A percentile compares a stretch with the other conserved stretches of the same genome.
phyloP scores from a whole-genome alignment of 2,329 filamentous ascomycete genomes.

The Hortaea sp. region DNA sequence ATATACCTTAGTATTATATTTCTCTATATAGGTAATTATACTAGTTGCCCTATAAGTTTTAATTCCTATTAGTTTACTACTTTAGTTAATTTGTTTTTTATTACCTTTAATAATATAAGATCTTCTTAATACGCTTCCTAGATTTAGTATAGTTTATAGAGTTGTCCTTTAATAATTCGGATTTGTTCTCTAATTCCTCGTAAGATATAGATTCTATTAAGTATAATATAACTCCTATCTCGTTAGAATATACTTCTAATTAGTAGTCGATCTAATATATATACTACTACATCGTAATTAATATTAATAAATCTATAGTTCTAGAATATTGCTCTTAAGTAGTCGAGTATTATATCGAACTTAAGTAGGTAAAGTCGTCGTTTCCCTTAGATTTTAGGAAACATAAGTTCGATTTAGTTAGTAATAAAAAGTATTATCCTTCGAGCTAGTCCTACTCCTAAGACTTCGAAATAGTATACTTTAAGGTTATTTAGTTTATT shows the following conservation, averaged over 20 bases:
- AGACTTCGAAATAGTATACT: too few relatives aligned
- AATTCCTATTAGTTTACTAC: background rate
- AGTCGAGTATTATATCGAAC: constrained; percentile 4
- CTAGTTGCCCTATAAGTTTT: background rate
- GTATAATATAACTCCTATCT: constrained; percentile 2
- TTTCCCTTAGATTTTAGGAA: background rate
- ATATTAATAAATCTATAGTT: constrained; percentile 2
- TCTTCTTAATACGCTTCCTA: background rate
- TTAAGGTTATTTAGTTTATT: too few relatives aligned
- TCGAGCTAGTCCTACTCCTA: too few relatives aligned
- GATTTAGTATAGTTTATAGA: background rate
- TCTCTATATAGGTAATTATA: background rate
- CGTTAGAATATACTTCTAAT: constrained; percentile 5
- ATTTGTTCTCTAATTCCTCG: constrained; percentile 2
- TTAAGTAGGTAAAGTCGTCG: constrained; percentile 2
- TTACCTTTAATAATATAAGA: background rate
- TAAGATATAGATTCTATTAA: constrained; percentile 3
- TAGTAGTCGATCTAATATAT: constrained; percentile 3
- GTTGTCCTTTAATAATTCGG: background rate
- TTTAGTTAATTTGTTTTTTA: background rate
- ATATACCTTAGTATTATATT: background rate
- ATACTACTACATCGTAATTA: background rate
- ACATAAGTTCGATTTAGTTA: too few relatives aligned
- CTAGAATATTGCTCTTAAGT: constrained; percentile 5
- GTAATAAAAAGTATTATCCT: too few relatives aligned